phyloP scores from a whole-genome alignment of 768 basidiomycete species.

The Udeniomyces megalosporus region DNA sequence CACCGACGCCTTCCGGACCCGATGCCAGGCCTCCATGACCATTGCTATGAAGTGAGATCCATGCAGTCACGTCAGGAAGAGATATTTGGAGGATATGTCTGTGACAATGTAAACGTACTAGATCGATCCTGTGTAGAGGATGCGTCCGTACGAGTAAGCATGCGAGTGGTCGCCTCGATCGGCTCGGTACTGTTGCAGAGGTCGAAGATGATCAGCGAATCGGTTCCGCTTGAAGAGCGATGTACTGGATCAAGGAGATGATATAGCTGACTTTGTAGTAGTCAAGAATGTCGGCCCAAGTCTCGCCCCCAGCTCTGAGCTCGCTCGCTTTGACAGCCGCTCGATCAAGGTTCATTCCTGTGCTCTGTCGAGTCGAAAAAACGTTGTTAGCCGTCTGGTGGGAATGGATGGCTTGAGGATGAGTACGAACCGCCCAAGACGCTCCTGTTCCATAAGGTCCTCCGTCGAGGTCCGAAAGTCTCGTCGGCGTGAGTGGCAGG shows the following conservation, averaged over 20 bases:
- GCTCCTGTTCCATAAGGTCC: slow-evolving; percentile 92
- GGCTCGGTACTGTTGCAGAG: slow-evolving; percentile 68
- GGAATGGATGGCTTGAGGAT: not conserved
- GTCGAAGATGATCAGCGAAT: not conserved
- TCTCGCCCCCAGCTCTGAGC: slow-evolving; percentile 74
- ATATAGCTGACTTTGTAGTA: slow-evolving; percentile 53
- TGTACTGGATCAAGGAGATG: no score
- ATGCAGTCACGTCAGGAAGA: not conserved
- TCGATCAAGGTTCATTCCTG: slow-evolving; percentile 51
- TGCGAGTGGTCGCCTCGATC: slow-evolving; percentile 79
- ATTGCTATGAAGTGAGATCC: slow-evolving; percentile 22
- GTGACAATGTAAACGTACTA: slow-evolving; percentile 32
- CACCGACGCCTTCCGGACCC: slow-evolving; percentile 76
- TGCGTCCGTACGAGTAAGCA: slow-evolving; percentile 81
- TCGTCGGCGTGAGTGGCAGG: slow-evolving; percentile 60
- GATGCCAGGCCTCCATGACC: slow-evolving; percentile 62
- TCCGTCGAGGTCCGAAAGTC: slow-evolving; percentile 74
- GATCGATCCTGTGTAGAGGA: slow-evolving; percentile 90
- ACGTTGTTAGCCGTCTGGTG: not conserved
- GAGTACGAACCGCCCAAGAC: slow-evolving; percentile 46
- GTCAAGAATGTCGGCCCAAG: slow-evolving; percentile 81
- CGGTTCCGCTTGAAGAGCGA: no score
- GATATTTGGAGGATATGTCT: not conserved
- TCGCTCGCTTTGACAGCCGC: slow-evolving; percentile 70
- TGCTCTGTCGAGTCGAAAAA: slow-evolving; percentile 41